phyloP scores from a whole-genome alignment of 2,329 filamentous ascomycete species.

The Fusarium floridanum region DNA sequence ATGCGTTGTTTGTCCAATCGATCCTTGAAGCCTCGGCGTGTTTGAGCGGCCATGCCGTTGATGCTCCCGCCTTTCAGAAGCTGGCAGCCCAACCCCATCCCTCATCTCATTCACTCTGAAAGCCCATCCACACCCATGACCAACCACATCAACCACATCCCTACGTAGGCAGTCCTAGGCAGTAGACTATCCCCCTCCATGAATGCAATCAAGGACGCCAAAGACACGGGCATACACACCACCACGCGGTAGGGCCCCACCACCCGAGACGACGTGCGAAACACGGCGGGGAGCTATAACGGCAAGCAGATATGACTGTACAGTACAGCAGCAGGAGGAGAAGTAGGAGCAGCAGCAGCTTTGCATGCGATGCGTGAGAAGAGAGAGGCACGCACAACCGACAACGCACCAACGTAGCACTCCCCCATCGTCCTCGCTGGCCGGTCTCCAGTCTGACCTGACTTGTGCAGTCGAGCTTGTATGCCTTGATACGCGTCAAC shows the following conservation, averaged over 20 bases:
- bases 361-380: constrained; percentile 29
- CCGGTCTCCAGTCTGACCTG: constrained; percentile 14
- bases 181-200: neutral
- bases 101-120: constrained; percentile 1
- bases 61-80: neutral
- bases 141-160: constrained; percentile 32
- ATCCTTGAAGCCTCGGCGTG: constrained; percentile 23
- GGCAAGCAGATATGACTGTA: constrained; percentile 27
- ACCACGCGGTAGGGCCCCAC: constrained; percentile 30
- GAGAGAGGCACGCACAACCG: constrained; percentile 17
- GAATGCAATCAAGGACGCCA: neutral
- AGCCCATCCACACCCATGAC: constrained; percentile 1
- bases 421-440: neutral
- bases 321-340: constrained; percentile 16
- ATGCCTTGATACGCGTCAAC: neutral
- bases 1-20: constrained; percentile 27
- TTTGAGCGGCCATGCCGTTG: constrained; percentile 1
- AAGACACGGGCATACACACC: constrained; percentile 21
- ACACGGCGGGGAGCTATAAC: constrained; percentile 27
- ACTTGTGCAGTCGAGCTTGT: constrained; percentile 9
- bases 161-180: neutral
- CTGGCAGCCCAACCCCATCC: constrained; percentile 1
- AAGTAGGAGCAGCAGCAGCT: constrained; percentile 7
- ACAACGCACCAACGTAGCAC: constrained; percentile 27
- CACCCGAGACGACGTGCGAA: constrained; percentile 32